Evolutionary conservation across 352 stramenopile species (phyloP), one percentile per base, ranked within the genome.

Genomic region (Globisporangium cylindrosporum): DNA sequence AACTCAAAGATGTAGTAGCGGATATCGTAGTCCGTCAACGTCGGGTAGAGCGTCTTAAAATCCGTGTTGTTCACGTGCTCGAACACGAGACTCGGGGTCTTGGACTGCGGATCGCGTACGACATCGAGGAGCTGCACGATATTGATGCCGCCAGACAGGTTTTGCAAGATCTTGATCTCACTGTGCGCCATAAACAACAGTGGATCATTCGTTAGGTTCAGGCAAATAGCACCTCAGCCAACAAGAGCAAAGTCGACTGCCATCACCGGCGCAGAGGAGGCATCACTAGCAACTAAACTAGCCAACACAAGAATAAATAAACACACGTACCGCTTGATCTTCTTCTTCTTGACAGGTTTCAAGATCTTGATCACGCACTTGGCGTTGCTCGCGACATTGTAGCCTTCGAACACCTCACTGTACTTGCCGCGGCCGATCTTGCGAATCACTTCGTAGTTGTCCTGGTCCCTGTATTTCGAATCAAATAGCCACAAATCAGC

Each of bases 291-390:
- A 38, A 38, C 5, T 10, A 38, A 38, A 38, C 8, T 10, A 38
- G 32, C 32, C 32, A 38, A 7, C 5, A 38, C 32, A 38, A 38
- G 32, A 38, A 38, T 38, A 59, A 14, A 48, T n/a, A 12, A 24
- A 29, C 25, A 29, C 25, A 64, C 81, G 48, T 48, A 93, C 72
- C 96, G 87, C 77, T 99, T 99, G 78, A 99, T 99, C 86, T 99
- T 99, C 85, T 99, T 99, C 89, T 99, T 99, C 91, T 99, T 99
- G n/a, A 99, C 97, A 15, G 98, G 98, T 82, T 99, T 99, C 58
- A 99, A 89, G 74, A 99, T 99, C 88, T 99, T 99, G 70, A 99
- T 98, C n/a, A 99, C 97, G 77, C 97, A 99, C 70, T 98, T 98
- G 41, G 88, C 93, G 71, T 98, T 98, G 76, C 97, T 99, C 22